Evolutionary conservation across 371 early-diverging fungal genomes (phyloP).

Genomic region (Mortierella sp.): DNA sequence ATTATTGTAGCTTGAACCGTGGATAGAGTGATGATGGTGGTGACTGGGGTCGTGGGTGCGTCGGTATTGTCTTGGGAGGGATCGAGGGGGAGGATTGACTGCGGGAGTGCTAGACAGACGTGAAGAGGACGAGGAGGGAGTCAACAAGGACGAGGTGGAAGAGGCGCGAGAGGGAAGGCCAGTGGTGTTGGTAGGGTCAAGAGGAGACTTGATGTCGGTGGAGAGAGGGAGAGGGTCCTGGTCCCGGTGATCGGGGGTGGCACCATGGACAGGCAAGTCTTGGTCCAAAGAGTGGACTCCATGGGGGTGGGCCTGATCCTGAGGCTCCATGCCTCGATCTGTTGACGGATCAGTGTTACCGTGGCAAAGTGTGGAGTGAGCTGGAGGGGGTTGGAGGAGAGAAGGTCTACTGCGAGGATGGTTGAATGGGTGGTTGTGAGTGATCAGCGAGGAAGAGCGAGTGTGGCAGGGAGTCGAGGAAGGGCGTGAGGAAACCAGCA

Average conservation of each 20-base stretch:
- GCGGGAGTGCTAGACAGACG: constrained; percentile 24
- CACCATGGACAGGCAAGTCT: constrained; percentile 10
- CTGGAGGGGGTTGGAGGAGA: neutral
- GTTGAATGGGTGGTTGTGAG: constrained; percentile 1
- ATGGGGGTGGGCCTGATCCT: constrained; percentile 26
- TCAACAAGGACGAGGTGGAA: constrained; percentile 7
- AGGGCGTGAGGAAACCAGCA: constrained; percentile 1
- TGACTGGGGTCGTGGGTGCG: constrained; percentile 33
- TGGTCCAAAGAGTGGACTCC: neutral
- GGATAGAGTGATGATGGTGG: constrained; percentile 29
- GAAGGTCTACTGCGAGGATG: neutral
- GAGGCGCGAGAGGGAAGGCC: constrained; percentile 2
- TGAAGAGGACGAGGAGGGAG: constrained; percentile 10
- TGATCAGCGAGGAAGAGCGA: neutral
- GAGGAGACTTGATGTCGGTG: neutral
- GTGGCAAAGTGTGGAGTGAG: neutral
- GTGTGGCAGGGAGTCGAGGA: neutral
- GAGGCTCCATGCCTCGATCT: constrained; percentile 55
- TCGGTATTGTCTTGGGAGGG: constrained; percentile 38
- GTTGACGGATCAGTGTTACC: constrained; percentile 20
- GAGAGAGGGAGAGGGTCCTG: neutral
- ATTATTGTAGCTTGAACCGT: constrained; percentile 21
- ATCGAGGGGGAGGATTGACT: constrained; percentile 39
- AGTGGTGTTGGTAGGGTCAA: neutral
- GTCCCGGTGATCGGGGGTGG: neutral